phyloP scores from a whole-genome alignment of 129 eudicot genomes.

The Arctium minus region DNA sequence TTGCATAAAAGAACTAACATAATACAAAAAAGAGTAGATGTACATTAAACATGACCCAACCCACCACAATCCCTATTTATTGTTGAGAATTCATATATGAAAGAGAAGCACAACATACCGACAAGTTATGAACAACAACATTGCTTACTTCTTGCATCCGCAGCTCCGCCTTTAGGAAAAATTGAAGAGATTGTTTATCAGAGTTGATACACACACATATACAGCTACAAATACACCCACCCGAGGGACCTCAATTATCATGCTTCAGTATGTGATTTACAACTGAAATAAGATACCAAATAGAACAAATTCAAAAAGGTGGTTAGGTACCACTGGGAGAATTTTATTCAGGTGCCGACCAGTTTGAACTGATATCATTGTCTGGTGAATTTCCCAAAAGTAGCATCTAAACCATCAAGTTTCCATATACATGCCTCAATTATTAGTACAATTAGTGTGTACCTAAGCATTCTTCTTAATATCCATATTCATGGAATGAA shows the following conservation, averaged over 20 bases:
- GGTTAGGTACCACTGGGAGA: neutral
- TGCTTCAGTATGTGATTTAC: neutral
- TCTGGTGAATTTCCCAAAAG: neutral
- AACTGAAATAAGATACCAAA: neutral
- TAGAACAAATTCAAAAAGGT: neutral
- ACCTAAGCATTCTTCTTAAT: neutral
- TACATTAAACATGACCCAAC: neutral
- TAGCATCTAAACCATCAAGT: neutral
- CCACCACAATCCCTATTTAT: neutral
- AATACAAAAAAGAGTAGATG: neutral
- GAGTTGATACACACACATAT: neutral
- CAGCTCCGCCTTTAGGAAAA: slow-evolving; percentile 74
- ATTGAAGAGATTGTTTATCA: neutral
- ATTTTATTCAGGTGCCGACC: neutral
- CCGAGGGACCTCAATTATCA: neutral
- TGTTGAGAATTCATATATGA: neutral
- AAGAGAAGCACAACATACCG: slow-evolving; percentile 55
- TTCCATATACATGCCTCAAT: neutral
- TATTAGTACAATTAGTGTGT: neutral
- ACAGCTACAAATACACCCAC: neutral
- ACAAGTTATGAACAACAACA: slow-evolving; percentile 84
- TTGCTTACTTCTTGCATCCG: slow-evolving; percentile 91
- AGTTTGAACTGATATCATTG: neutral
- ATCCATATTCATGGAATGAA: neutral
- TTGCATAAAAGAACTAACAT: neutral